Conservation (phyloP, 2,329 filamentous ascomycete genomes). For the Penicillium sp. region DNA sequence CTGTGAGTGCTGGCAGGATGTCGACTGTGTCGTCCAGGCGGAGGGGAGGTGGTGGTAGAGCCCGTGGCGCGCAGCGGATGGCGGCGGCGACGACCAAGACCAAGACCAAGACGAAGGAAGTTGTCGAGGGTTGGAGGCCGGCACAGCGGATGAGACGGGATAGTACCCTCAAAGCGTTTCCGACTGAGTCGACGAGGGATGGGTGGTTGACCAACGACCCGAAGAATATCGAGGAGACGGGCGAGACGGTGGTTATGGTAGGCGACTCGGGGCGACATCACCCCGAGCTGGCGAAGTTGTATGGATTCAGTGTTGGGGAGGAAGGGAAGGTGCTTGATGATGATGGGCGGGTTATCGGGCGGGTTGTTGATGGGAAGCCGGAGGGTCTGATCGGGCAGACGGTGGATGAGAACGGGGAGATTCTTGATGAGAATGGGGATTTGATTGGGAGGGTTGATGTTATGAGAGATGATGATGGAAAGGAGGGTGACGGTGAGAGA, state of each 20-base stretch:
- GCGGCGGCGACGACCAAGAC: too few relatives aligned
- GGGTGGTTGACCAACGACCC: neutral
- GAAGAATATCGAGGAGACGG: neutral
- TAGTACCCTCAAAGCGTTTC: neutral
- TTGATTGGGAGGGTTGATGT: conserved; percentile 44
- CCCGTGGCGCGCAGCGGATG: too few relatives aligned
- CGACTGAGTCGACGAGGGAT: neutral
- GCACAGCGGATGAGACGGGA: neutral
- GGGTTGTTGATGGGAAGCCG: conserved; percentile 47
- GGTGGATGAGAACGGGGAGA: conserved; percentile 25
- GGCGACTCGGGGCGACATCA: conserved; percentile 21
- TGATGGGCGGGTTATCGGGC: conserved; percentile 42
- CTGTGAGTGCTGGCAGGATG: too few relatives aligned
- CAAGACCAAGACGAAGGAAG: neutral
- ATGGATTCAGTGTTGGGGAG: conserved; percentile 46
- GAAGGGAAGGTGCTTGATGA: conserved; percentile 43
- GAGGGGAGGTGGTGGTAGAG: too few relatives aligned
- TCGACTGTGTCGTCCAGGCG: too few relatives aligned
- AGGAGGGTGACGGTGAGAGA: neutral
- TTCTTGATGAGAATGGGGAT: conserved; percentile 31
- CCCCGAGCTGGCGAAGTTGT: conserved; percentile 41
- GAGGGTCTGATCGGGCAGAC: conserved; percentile 47
- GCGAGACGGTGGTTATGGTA: conserved; percentile 12
- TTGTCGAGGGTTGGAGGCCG: neutral
- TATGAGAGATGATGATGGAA: too few relatives aligned